Percentiles rank a stretch among this genome's conserved stretches.
These are phyloP conservation scores for Cladorrhinum sp. DNA, from an alignment of 2,329 filamentous ascomycete species.

Conservation along the genomic window DNA sequence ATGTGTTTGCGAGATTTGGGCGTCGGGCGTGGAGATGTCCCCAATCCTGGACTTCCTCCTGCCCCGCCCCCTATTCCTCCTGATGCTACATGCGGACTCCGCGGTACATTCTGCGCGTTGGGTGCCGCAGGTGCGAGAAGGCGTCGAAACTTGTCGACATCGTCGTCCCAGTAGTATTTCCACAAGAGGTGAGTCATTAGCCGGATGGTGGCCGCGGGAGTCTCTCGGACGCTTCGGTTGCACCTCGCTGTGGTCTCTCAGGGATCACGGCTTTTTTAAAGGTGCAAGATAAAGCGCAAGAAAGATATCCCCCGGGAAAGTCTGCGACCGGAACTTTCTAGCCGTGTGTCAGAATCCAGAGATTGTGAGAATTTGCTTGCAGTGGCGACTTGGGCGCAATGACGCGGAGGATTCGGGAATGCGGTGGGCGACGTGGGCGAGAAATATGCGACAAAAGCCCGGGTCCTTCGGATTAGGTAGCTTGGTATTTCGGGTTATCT, in stretches of 20 bases:
- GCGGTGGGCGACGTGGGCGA: background rate
- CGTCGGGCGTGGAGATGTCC: constrained; percentile 49
- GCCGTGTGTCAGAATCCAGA: constrained; percentile 15
- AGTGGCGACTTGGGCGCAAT: constrained; percentile 22
- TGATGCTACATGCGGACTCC: constrained; percentile 48
- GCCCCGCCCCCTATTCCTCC: constrained; percentile 17
- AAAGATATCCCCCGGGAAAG: constrained; percentile 27
- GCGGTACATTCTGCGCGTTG: constrained; percentile 52
- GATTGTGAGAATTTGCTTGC: constrained; percentile 17
- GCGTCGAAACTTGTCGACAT: constrained; percentile 92
- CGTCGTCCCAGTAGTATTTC: constrained; percentile 95
- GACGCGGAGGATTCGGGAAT: constrained; percentile 17
- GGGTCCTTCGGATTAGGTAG: background rate
- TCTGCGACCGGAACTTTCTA: constrained; percentile 12
- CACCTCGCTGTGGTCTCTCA: constrained; percentile 84
- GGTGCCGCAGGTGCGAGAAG: constrained; percentile 72
- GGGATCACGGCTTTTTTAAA: constrained; percentile 92
- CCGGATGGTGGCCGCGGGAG: constrained; percentile 50
- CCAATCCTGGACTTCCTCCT: constrained; percentile 37
- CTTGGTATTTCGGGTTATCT: background rate
- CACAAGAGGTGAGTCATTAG: constrained; percentile 89
- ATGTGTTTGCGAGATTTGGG: constrained; percentile 53
- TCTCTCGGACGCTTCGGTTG: constrained; percentile 36
- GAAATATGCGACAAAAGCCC: background rate
- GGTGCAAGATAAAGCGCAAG: constrained; percentile 50